Evolutionary conservation across 495 filamentous ascomycete genomes (phyloP), one percentile per base, ranked within the genome.

Genomic region (Stereocaulon alpinum): DNA sequence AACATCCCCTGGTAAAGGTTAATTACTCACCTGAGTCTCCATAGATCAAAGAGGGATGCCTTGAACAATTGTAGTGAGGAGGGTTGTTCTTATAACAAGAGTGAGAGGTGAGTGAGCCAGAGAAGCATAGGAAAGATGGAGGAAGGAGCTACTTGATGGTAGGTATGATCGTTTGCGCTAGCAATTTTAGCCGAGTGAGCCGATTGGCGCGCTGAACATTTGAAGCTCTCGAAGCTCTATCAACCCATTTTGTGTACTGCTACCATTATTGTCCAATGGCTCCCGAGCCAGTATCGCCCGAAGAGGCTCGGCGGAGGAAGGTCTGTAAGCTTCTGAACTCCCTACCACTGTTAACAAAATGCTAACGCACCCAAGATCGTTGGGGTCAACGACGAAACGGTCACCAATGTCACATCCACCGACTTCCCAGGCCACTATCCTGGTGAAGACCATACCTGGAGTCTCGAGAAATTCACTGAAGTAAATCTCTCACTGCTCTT

Each of bases 351-450:
- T 4, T 7, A 18, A 17, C 1, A 50, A 12, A 14, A 40, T 2
- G 44, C 59, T 64, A 43, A 58, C 49, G 27, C 7, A 22, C 37
- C 29, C 63, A 96, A 24, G 88, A 85, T 87, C 59, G 84, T 99
- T 68, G 82, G 84, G 63, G 83, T 97, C 75, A 87, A 91, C 71
- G 74, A 81, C 49, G 91, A 97, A 71, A 95, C 86, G 27, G 85
- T 97, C 64, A 88, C 86, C 61, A 84, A 97, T 72, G 85, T 91
- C 68, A 77, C 87, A 66, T 88, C 88, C 30, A 94, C 83, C 62
- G 91, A 96, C 68, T 95, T 89, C 72, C 94, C 94, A 3, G 84
- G 85, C 45, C 87, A 95, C 72, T 95, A 83, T 73, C 88, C 89
- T 3, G 88, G 87, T 63, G 93, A 99, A 74, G 86, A 94, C 72